Evolutionary conservation across 306 rosid genomes (phyloP).

Genomic region (Vigna reflexopilosa): DNA sequence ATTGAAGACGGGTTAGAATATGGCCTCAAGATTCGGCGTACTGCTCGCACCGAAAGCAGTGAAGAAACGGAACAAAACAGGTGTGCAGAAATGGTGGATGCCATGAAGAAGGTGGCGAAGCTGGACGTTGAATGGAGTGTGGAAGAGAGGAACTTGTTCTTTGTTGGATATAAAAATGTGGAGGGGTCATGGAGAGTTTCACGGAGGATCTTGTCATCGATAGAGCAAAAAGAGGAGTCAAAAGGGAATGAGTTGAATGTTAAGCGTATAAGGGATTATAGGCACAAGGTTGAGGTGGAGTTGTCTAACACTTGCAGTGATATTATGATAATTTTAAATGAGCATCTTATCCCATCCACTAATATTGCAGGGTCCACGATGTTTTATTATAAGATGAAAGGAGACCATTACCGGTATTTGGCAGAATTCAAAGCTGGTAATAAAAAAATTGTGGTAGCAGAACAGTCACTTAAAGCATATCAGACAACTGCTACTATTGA

Average conservation of each 20-base stretch:
- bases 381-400: conserved; percentile 60
- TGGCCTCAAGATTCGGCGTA: no score
- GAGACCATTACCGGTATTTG: conserved; percentile 50
- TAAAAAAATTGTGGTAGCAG: conserved; percentile 54
- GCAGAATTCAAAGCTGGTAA: conserved; percentile 50
- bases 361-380: conserved; percentile 45
- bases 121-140: conserved; percentile 54
- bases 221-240: conserved; percentile 54
- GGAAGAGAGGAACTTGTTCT: conserved; percentile 58
- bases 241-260: conserved; percentile 52
- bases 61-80: background rate
- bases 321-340: conserved; percentile 55
- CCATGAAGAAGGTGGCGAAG: background rate
- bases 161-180: conserved; percentile 59
- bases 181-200: conserved; percentile 54
- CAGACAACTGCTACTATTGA: background rate
- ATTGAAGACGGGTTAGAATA: no score
- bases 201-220: conserved; percentile 56
- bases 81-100: conserved; percentile 56
- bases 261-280: conserved; percentile 47
- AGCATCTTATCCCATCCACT: conserved; percentile 60
- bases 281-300: conserved; percentile 54
- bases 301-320: conserved; percentile 54
- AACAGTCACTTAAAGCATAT: conserved; percentile 55
- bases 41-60: no score